Evolutionary conservation across 495 filamentous ascomycete genomes (phyloP).

Genomic region (Aeminium ludgeri): DNA sequence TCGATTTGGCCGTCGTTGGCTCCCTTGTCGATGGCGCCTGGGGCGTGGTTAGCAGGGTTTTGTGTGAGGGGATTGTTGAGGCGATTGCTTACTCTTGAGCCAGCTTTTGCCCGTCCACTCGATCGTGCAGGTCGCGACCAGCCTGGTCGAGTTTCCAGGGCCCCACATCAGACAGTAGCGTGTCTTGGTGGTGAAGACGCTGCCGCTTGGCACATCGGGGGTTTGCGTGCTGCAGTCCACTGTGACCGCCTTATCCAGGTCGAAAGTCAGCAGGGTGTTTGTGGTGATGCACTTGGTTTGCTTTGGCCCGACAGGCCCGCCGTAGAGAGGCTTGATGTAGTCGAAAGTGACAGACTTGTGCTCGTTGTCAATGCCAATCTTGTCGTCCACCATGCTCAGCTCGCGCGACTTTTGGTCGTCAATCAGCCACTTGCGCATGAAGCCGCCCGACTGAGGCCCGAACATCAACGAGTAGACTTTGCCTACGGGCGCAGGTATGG

Average conservation of each 20-base stretch:
- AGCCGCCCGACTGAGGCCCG: constrained; percentile 57
- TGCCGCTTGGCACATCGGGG: constrained; percentile 88
- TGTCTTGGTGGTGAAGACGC: constrained; percentile 79
- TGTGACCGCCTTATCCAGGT: constrained; percentile 73
- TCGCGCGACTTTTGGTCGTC: constrained; percentile 82
- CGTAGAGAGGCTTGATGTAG: constrained; percentile 83
- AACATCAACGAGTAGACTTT: constrained; percentile 82
- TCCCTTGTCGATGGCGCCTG: constrained; percentile 87
- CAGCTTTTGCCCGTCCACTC: constrained; percentile 98
- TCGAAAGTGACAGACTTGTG: constrained; percentile 57
- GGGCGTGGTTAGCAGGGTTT: constrained; percentile 4
- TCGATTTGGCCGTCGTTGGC: constrained; percentile 75
- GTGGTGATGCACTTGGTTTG: constrained; percentile 90
- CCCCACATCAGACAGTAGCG: constrained; percentile 91
- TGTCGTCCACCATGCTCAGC: constrained; percentile 63
- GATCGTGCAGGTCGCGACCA: constrained; percentile 72
- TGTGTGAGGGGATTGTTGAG: constrained; percentile 15
- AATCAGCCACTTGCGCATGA: constrained; percentile 69
- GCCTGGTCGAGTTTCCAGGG: constrained; percentile 60
- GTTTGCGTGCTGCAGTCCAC: constrained; percentile 58
- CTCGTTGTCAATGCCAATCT: constrained; percentile 55
- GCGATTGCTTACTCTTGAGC: constrained; percentile 60
- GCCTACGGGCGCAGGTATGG: constrained; percentile 73
- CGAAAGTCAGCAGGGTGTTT: constrained; percentile 61
- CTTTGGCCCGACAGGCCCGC: constrained; percentile 62